phyloP scores from a whole-genome alignment of 2,329 filamentous ascomycete genomes.

The Teratosphaeria viscida region DNA sequence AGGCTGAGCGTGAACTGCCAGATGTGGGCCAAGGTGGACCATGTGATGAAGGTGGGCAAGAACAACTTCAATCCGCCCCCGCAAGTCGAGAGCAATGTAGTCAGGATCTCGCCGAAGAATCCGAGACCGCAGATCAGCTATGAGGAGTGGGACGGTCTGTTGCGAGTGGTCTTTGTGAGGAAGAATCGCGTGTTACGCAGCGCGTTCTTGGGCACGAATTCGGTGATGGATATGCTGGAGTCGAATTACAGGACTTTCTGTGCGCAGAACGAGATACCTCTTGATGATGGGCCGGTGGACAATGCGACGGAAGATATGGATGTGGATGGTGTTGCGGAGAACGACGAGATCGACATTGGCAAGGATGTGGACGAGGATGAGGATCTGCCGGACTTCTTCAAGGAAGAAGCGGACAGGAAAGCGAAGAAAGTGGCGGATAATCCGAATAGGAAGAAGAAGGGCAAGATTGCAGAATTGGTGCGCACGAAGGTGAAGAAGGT shows the following conservation, averaged over 20 bases:
- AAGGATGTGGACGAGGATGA: conserved; percentile 53
- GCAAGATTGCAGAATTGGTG: conserved; percentile 71
- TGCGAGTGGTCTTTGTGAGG: conserved; percentile 71
- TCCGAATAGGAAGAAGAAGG: conserved; percentile 60
- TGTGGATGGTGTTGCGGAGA: conserved; percentile 27
- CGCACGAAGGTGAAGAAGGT: conserved; percentile 78
- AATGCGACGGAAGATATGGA: conserved; percentile 34
- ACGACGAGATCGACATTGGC: conserved; percentile 36
- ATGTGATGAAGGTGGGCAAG: conserved; percentile 84
- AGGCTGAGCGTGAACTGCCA: conserved; percentile 88
- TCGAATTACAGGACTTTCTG: conserved; percentile 86
- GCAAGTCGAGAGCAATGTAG: conserved; percentile 82
- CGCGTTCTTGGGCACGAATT: conserved; percentile 68
- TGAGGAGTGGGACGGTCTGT: conserved; percentile 87
- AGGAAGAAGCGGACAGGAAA: conserved; percentile 46
- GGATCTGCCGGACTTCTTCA: conserved; percentile 76
- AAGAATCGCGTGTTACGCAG: conserved; percentile 86
- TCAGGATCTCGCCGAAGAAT: conserved; percentile 77
- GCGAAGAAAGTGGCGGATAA: conserved; percentile 44
- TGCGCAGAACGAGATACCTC: conserved; percentile 67
- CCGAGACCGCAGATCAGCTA: conserved; percentile 82
- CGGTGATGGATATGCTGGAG: conserved; percentile 73
- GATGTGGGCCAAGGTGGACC: conserved; percentile 68
- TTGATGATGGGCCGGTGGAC: conserved; percentile 55
- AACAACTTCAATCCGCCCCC: conserved; percentile 96